Base-by-base conservation (phyloP, 257 asterid species). In the Nicotiana noctiflora region DNA sequence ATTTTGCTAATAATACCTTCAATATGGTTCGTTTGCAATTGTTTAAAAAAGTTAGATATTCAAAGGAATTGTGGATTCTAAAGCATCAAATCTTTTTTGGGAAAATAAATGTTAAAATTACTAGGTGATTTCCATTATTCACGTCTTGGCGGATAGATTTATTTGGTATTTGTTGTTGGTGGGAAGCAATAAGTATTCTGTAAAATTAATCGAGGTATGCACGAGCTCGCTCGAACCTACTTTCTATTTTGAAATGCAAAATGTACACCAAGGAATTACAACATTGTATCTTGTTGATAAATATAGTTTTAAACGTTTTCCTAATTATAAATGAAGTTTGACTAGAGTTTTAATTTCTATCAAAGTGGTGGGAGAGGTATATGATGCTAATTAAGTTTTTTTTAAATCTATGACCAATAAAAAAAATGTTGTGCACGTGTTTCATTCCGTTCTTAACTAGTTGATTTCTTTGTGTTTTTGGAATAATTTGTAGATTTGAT, bases 401-500 rank as follows among this genome's bases (percentile, higher is more conserved):
- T 12, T 62, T 10, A 25, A 27, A 62, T 62, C n/a, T 62, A 62
- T 13, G 19, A 6, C 37, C 68, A 62, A 13, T 21, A 60, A 21
- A 61, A 21, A 60, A 57, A 57, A 57, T 60, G 7, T 21, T 21
- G 8, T 9, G 66, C 32, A 60, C 65, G 4, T 60, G 11, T 21
- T 25, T 13, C 7, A 2, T 6, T 15, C 14, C 7, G 13, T 60
- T 62, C 37, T 25, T 12, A 23, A 25, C n/a, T 61, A 11, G 6
- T 25, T 59, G 21, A 19, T 59, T 59, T n/a, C 23, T 59, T 19
- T 59, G 6, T 21, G 6, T 59, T 59, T 37, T 67, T 37, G 19
- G 34, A 21, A 1, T 72, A 46, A 15, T 46, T 6, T 81, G 76
- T 77, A 92, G 97, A 81, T 92, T 91, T 85, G 89, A 92, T 84